Percentiles rank a stretch among this genome's conserved stretches.
phyloP scores from a whole-genome alignment of 2,329 filamentous ascomycete species.

The Amauroascus verrucosus region DNA sequence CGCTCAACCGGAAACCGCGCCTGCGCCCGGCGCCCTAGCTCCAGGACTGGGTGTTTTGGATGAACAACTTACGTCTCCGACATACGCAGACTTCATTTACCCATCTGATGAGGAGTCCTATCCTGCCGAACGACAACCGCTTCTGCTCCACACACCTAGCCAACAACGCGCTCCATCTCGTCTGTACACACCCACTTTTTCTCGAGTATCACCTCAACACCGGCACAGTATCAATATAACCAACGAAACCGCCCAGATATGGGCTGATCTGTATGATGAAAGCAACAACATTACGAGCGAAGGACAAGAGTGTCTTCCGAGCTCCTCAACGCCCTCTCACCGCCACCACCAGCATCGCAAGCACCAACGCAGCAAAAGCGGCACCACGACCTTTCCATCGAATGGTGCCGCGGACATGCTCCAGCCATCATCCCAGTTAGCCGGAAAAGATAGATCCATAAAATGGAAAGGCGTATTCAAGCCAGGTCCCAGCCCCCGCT shows the following conservation, averaged over 20 bases:
- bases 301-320: constrained; percentile 1
- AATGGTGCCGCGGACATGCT: neutral
- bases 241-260: constrained; percentile 69
- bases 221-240: constrained; percentile 43
- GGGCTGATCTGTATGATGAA: constrained; percentile 76
- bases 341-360: constrained; percentile 15
- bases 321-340: constrained; percentile 10
- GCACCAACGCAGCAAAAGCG: constrained; percentile 14
- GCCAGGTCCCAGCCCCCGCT: neutral
- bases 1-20: constrained; percentile 40
- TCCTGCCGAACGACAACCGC: constrained; percentile 32
- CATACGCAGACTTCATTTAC: constrained; percentile 19
- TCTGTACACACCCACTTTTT: constrained; percentile 28
- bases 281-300: constrained; percentile 29
- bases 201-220: constrained; percentile 22
- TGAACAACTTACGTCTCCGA: constrained; percentile 29
- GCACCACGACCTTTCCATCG: neutral
- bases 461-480: neutral
- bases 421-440: neutral
- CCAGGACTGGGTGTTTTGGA: constrained; percentile 76
- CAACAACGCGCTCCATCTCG: constrained; percentile 21
- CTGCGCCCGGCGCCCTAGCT: constrained; percentile 51
- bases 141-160: constrained; percentile 27
- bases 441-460: neutral
- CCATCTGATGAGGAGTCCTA: constrained; percentile 33